Conservation (phyloP, 352 stramenopile genomes). For the Globisporangium rhizosaccharum region DNA sequence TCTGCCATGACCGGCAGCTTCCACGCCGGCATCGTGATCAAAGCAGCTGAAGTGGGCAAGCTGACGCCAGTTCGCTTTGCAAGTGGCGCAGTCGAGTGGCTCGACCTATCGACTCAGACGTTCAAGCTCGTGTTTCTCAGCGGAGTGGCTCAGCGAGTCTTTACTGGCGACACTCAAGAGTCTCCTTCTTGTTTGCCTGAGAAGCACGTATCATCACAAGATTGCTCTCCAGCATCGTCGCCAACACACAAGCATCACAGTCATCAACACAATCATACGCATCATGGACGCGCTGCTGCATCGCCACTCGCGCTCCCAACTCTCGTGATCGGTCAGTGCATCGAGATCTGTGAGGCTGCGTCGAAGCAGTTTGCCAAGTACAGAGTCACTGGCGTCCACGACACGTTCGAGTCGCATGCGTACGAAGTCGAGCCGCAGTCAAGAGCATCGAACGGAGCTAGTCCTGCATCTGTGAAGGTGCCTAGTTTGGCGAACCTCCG, state of each 20-base stretch:
- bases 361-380: constrained; percentile 27
- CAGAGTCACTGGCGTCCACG: constrained; percentile 12
- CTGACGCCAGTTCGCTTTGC: constrained; percentile 36
- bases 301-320: constrained; percentile 8
- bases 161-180: neutral
- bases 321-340: constrained; percentile 17
- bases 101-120: constrained; percentile 45
- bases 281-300: too few species aligned
- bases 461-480: neutral
- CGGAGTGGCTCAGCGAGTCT: neutral
- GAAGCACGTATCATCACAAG: too few species aligned
- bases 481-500: constrained; percentile 14
- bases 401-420: constrained; percentile 7
- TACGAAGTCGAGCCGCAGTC: constrained; percentile 22
- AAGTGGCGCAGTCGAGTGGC: constrained; percentile 30
- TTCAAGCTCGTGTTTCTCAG: constrained; percentile 52
- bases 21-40: constrained; percentile 28
- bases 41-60: constrained; percentile 29
- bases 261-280: neutral
- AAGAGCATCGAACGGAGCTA: neutral
- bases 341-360: constrained; percentile 24
- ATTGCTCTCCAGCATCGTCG: neutral
- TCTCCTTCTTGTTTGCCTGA: neutral
- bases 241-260: neutral
- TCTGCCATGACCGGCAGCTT: constrained; percentile 45